Percentiles rank a stretch among this genome's conserved stretches.
Evolutionary conservation across 164 flowering plant species (phyloP).

Genomic region (Sextonia rubra): DNA sequence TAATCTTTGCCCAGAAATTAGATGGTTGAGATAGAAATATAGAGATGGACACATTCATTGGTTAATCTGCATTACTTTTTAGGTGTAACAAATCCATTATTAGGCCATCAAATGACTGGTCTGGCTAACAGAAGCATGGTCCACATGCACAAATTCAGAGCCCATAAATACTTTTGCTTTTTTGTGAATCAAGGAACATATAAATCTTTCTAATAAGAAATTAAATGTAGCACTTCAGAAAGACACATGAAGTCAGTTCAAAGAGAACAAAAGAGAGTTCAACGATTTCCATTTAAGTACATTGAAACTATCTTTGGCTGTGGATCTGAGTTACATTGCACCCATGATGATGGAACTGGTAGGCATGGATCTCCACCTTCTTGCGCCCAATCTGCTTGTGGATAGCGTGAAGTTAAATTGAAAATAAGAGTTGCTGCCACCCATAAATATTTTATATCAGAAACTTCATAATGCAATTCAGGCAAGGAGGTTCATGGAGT

Average conservation of each 20-base stretch:
- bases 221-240: neutral
- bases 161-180: neutral
- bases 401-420: constrained; percentile 41
- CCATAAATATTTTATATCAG: constrained; percentile 19
- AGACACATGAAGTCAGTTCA: neutral
- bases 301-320: constrained; percentile 65
- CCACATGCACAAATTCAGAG: neutral
- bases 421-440: constrained; percentile 52
- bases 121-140: neutral
- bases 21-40: too few relatives aligned
- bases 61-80: too few relatives aligned
- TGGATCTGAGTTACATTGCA: constrained; percentile 67
- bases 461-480: constrained; percentile 1
- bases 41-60: too few relatives aligned
- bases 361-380: constrained; percentile 98
- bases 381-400: constrained; percentile 67
- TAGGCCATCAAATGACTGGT: neutral
- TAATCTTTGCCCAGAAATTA: too few relatives aligned
- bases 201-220: neutral
- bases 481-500: neutral
- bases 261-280: neutral
- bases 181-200: too few relatives aligned
- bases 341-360: constrained; percentile 95
- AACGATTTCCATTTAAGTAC: constrained; percentile 31
- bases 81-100: too few relatives aligned